phyloP scores from a whole-genome alignment of 305 asterid genomes.

The Withania somnifera region DNA sequence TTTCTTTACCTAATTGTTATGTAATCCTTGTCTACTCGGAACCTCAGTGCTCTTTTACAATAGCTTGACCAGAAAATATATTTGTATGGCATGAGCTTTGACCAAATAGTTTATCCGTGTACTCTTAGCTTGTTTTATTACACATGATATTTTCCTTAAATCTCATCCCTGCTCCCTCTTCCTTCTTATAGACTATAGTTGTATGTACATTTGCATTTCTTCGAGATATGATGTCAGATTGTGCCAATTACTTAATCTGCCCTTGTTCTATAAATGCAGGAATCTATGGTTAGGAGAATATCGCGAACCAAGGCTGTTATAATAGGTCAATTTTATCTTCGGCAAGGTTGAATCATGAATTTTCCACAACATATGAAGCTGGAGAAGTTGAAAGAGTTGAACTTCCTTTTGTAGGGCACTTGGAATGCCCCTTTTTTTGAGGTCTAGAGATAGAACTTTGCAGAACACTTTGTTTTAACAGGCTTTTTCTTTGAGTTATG shows the following conservation, averaged over 20 bases:
- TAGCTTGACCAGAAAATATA: background rate
- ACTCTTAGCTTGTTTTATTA: background rate
- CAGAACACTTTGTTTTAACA: conserved; percentile 1
- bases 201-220: background rate
- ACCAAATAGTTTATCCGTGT: background rate
- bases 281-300: conserved; percentile 3
- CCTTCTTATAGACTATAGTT: too few species aligned
- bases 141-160: background rate
- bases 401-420: conserved; percentile 3
- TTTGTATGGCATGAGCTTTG: background rate
- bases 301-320: background rate
- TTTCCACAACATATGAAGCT: conserved; percentile 2
- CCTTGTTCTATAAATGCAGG: background rate
- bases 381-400: conserved; percentile 7
- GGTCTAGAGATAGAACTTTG: conserved; percentile 10
- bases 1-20: background rate
- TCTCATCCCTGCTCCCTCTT: background rate
- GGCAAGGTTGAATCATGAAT: conserved; percentile 7
- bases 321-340: background rate
- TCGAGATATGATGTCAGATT: background rate
- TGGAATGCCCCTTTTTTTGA: conserved; percentile 3
- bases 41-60: background rate
- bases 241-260: background rate
- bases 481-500: background rate
- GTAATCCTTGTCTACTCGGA: background rate